Evolutionary conservation across 495 filamentous ascomycete genomes (phyloP).

Genomic region (Neurospora sp.): DNA sequence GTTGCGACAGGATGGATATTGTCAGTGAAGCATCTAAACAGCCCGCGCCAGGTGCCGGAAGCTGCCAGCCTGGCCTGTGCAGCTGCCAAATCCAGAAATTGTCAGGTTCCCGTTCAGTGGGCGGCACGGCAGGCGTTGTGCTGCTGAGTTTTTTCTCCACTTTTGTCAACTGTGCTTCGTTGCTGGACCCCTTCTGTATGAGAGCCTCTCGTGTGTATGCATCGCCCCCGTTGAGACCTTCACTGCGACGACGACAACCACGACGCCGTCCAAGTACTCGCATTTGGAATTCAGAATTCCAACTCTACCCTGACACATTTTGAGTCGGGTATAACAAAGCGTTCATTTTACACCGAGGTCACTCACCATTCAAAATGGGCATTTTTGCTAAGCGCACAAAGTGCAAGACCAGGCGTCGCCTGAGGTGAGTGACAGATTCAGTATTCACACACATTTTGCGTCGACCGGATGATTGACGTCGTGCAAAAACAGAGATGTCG

Average conservation of each 20-base stretch:
- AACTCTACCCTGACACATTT: background rate
- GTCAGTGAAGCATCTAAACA: background rate
- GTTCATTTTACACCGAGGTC: background rate
- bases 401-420: slow-evolving; percentile 52
- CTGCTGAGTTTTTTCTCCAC: background rate
- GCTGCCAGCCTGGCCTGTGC: background rate
- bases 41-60: background rate
- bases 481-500: slow-evolving; percentile 54
- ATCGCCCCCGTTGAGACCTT: background rate
- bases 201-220: background rate
- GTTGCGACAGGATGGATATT: background rate
- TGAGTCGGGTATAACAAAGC: background rate
- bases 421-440: slow-evolving; percentile 24
- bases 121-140: background rate
- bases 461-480: slow-evolving; percentile 2
- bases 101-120: background rate
- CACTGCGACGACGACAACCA: background rate
- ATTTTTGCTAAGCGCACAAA: slow-evolving; percentile 43
- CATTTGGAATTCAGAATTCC: background rate
- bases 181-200: background rate
- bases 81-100: background rate
- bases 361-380: slow-evolving; percentile 30
- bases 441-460: background rate
- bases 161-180: background rate
- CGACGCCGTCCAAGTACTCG: background rate